Evolutionary conservation across 2,329 filamentous ascomycete species (phyloP).

Genomic region (Hysterium pulicare): DNA sequence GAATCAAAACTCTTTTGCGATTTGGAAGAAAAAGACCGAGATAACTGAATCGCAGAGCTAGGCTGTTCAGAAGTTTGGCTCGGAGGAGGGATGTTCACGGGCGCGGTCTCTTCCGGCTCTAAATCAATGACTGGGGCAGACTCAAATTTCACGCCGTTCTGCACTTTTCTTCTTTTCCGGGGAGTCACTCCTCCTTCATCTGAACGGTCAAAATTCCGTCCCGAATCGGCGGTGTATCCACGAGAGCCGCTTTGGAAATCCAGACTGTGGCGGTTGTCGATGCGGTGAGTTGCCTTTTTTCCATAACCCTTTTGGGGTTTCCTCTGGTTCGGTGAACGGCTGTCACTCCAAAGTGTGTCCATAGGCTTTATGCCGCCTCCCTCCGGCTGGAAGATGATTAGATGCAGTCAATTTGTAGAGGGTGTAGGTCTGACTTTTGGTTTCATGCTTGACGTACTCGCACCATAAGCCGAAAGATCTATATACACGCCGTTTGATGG

Average conservation of each 20-base stretch:
- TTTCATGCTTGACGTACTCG: neutral
- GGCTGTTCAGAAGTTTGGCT: neutral
- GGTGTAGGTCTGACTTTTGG: neutral
- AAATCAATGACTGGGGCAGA: neutral
- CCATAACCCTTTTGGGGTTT: too few species aligned
- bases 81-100: neutral
- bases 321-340: too few species aligned
- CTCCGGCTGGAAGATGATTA: too few species aligned
- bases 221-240: too few species aligned
- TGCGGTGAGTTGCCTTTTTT: too few species aligned
- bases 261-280: too few species aligned
- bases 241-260: too few species aligned
- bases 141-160: neutral
- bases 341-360: too few species aligned
- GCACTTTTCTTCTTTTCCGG: neutral
- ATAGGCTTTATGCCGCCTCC: too few species aligned
- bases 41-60: neutral
- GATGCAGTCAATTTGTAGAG: too few species aligned
- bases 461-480: neutral
- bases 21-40: conserved; percentile 8
- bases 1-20: conserved; percentile 16
- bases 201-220: too few species aligned
- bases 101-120: neutral
- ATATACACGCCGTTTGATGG: conserved; percentile 1
- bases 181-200: neutral